A percentile compares a stretch with the other conserved stretches of the same genome.
phyloP scores from a whole-genome alignment of 1,139 yeast genomes.

The Arxiozyma telluris region DNA sequence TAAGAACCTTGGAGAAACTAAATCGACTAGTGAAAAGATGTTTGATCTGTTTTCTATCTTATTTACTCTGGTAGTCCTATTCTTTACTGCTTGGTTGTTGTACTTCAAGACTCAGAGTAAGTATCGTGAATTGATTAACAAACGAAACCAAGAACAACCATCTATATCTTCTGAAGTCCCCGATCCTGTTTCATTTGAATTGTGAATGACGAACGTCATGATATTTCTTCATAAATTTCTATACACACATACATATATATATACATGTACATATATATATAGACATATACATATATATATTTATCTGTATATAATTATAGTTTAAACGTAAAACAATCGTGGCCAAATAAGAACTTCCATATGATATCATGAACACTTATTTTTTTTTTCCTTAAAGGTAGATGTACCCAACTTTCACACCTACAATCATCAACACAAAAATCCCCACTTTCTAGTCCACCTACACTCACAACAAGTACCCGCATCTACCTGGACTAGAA shows the following conservation, averaged over 20 bases:
- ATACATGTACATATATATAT: too few species aligned
- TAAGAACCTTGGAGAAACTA: conserved; percentile 57
- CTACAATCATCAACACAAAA: neutral
- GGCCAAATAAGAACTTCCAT: neutral
- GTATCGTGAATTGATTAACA: conserved; percentile 25
- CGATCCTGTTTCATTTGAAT: conserved; percentile 7
- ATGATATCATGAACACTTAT: neutral
- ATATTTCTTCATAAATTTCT: neutral
- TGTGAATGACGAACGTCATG: neutral
- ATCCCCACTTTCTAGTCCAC: neutral
- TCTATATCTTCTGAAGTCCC: conserved; percentile 2
- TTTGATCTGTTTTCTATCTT: conserved; percentile 57
- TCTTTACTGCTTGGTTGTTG: conserved; percentile 59
- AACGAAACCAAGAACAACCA: conserved; percentile 1
- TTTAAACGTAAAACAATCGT: too few species aligned
- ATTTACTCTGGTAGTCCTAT: conserved; percentile 49
- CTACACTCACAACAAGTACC: neutral
- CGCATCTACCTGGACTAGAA: neutral
- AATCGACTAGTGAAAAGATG: conserved; percentile 43
- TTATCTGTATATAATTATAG: neutral
- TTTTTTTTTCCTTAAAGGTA: neutral
- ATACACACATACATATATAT: neutral
- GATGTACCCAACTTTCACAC: neutral
- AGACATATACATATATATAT: too few species aligned
- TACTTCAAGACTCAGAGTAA: conserved; percentile 45